phyloP scores from a whole-genome alignment of 1,284 basidiomycete genomes.

The Singerocomus rubriflavus region DNA sequence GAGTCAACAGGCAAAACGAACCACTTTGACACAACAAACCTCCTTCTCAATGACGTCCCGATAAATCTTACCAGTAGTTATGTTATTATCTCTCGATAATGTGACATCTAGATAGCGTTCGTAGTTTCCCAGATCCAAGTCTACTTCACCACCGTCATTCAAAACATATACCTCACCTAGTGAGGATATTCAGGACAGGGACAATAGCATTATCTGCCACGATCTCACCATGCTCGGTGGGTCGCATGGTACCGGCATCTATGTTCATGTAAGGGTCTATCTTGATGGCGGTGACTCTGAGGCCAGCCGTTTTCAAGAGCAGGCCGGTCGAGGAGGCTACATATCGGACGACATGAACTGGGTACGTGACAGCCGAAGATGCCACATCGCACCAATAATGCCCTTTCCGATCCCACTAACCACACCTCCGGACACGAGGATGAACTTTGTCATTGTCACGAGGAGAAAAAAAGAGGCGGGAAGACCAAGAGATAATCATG shows the following conservation, averaged over 20 bases:
- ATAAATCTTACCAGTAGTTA: conserved; percentile 99
- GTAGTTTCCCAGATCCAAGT: conserved; percentile 97
- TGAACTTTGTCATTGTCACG: conserved; percentile 78
- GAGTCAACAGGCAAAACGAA: conserved; percentile 19
- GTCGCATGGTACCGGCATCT: conserved; percentile 99
- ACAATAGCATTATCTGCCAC: conserved; percentile 6
- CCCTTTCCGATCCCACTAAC: conserved; percentile 95
- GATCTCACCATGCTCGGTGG: conserved; percentile 90
- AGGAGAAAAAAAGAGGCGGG: conserved; percentile 2
- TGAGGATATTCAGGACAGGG: conserved; percentile 17
- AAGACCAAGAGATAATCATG: neutral
- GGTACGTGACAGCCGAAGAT: conserved; percentile 23
- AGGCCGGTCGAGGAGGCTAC: conserved; percentile 95
- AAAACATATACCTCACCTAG: conserved; percentile 96
- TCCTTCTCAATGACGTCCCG: conserved; percentile 97
- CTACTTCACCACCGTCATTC: conserved; percentile 98
- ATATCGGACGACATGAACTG: conserved; percentile 16
- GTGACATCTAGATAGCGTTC: conserved; percentile 97
- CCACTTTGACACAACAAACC: conserved; percentile 47
- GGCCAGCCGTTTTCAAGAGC: conserved; percentile 90
- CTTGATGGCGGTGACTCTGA: conserved; percentile 98
- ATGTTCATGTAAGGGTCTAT: conserved; percentile 99
- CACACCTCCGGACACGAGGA: conserved; percentile 88
- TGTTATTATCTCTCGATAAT: conserved; percentile 93
- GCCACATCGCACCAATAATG: conserved; percentile 73